Evolutionary conservation across 2,329 filamentous ascomycete genomes (phyloP).

Genomic region (Seiridium cupressi): DNA sequence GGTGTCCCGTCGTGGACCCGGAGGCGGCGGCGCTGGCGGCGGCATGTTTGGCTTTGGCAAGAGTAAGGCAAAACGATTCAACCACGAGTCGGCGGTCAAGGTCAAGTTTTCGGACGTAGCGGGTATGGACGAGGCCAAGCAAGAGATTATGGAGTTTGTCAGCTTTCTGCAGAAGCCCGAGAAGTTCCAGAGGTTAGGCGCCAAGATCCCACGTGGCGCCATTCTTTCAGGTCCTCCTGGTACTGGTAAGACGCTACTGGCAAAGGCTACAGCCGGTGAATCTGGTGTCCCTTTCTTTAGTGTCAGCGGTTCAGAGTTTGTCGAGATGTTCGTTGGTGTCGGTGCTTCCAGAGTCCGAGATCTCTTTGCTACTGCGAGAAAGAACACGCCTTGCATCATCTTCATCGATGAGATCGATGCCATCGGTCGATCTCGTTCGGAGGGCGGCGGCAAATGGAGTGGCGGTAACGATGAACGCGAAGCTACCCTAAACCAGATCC

Average conservation of each 20-base stretch:
- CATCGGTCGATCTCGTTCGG: constrained; percentile 86
- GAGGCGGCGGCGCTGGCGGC: constrained; percentile 59
- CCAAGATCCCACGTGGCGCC: constrained; percentile 95
- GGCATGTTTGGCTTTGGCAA: constrained; percentile 96
- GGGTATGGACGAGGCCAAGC: constrained; percentile 96
- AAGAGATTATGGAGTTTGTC: constrained; percentile 99
- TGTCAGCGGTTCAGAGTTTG: constrained; percentile 97
- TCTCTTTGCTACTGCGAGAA: constrained; percentile 88
- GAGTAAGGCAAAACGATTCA: constrained; percentile 95
- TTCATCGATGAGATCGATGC: constrained; percentile 99
- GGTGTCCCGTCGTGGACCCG: constrained; percentile 69
- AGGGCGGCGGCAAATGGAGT: constrained; percentile 72
- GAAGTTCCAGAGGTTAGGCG: constrained; percentile 88
- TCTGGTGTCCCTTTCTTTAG: constrained; percentile 97
- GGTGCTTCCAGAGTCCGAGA: constrained; percentile 94
- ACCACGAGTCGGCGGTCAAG: constrained; percentile 93
- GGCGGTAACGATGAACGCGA: constrained; percentile 97
- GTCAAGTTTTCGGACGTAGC: constrained; percentile 97
- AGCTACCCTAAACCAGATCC: constrained; percentile 94
- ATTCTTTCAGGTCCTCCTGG: constrained; percentile 97
- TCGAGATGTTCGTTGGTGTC: constrained; percentile 99
- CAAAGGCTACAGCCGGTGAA: constrained; percentile 96
- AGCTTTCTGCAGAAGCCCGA: constrained; percentile 93
- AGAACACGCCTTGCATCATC: constrained; percentile 97
- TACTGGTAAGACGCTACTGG: constrained; percentile 96